Percentiles rank a stretch among this genome's conserved stretches.
Conservation (phyloP, 2,329 filamentous ascomycete genomes). For the Zymoseptoria crescenta region DNA sequence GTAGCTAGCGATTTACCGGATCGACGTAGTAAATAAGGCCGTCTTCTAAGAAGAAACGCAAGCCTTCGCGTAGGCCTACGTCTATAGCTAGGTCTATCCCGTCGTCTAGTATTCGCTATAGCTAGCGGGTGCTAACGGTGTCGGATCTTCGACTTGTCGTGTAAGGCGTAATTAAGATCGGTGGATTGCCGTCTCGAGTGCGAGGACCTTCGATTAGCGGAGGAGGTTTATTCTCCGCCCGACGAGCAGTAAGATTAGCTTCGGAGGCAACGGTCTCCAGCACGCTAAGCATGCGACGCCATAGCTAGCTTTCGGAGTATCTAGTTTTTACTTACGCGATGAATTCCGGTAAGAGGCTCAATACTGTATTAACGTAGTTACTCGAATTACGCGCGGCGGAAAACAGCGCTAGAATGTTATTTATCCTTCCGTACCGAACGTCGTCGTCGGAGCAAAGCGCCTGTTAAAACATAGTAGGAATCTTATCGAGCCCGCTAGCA, state of each 20-base stretch:
- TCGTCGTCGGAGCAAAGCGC: background rate
- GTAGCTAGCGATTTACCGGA: background rate
- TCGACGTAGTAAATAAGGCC: conserved; percentile 2
- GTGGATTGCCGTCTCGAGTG: background rate
- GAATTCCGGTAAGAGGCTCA: background rate
- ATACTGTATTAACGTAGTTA: background rate
- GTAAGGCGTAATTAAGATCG: background rate
- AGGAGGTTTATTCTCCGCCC: background rate
- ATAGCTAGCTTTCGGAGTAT: too few species aligned
- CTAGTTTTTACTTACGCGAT: background rate
- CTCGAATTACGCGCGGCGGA: background rate
- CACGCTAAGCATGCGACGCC: too few species aligned
- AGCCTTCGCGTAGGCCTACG: background rate
- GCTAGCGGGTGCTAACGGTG: background rate
- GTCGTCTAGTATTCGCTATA: too few species aligned
- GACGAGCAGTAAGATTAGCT: background rate
- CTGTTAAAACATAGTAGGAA: background rate
- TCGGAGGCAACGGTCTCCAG: too few species aligned
- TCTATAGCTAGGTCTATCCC: background rate
- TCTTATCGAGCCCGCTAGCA: background rate
- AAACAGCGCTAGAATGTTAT: background rate
- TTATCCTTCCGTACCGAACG: background rate
- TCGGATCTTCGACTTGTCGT: background rate
- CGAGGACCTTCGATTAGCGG: background rate
- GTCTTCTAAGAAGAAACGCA: background rate